These are phyloP conservation scores for Lineolata rhizophorae DNA, from an alignment of 495 filamentous ascomycete species.

Conservation along the genomic window DNA sequence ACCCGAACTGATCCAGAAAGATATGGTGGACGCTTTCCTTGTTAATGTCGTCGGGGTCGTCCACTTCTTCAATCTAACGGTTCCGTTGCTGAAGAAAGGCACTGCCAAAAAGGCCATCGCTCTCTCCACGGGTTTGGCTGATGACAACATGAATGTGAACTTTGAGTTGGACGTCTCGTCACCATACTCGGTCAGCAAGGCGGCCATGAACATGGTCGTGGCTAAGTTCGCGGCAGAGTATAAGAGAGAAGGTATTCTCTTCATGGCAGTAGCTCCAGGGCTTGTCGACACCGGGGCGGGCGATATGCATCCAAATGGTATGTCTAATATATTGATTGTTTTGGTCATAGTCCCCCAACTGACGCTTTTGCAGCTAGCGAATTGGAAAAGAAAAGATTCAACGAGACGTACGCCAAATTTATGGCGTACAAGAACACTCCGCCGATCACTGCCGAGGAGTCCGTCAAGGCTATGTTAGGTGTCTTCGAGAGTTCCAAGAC, in stretches of 20 bases:
- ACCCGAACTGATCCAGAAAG: constrained; percentile 2
- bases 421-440: constrained; percentile 24
- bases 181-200: constrained; percentile 23
- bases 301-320: constrained; percentile 9
- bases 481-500: constrained; percentile 24
- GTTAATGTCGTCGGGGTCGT: constrained; percentile 26
- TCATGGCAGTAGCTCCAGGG: constrained; percentile 27
- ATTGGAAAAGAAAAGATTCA: constrained; percentile 20
- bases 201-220: constrained; percentile 22
- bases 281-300: constrained; percentile 20
- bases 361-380: constrained; percentile 8
- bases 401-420: constrained; percentile 18
- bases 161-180: constrained; percentile 11
- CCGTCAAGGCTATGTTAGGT: constrained; percentile 18
- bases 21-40: constrained; percentile 11
- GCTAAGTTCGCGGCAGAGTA: constrained; percentile 29
- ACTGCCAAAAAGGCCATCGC: constrained; percentile 30
- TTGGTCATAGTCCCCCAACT: too few species aligned
- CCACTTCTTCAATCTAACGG: constrained; percentile 18
- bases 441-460: constrained; percentile 20
- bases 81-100: constrained; percentile 26
- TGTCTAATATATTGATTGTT: constrained; percentile 1
- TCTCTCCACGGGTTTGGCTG: constrained; percentile 27
- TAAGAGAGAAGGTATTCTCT: constrained; percentile 27
- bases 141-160: constrained; percentile 22